These are phyloP conservation scores for Fusarium humuli DNA, from an alignment of 2,329 filamentous ascomycete genomes.

Conservation along the genomic window DNA sequence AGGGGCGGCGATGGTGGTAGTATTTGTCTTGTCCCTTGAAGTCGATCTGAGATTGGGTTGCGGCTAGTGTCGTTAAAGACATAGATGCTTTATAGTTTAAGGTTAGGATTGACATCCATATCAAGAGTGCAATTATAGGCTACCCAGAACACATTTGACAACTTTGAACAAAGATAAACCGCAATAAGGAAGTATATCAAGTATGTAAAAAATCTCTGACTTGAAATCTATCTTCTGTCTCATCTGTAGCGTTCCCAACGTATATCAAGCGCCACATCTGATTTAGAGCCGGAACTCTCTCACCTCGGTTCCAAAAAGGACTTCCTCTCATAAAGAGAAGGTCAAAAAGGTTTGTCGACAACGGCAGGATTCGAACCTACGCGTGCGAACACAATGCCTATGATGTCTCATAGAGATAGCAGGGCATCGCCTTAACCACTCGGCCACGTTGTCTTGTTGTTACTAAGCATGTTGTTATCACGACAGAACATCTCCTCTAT, in stretches of 20 bases:
- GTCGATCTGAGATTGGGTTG: not conserved
- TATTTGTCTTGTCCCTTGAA: not conserved
- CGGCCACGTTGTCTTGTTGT: constrained; percentile 19
- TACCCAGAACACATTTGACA: not conserved
- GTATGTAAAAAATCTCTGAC: not conserved
- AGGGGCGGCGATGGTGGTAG: not conserved
- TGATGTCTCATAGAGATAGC: constrained; percentile 18
- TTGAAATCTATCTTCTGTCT: not conserved
- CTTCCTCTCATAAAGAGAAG: not conserved
- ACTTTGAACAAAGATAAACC: too few relatives aligned
- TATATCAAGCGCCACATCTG: not conserved
- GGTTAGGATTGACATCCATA: not conserved
- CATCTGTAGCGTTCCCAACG: not conserved
- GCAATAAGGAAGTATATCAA: not conserved
- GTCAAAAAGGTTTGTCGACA: constrained; percentile 6
- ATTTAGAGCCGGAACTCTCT: not conserved
- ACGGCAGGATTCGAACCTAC: constrained; percentile 28
- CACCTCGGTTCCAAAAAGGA: not conserved
- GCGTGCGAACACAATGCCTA: constrained; percentile 24
- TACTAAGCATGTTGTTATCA: not conserved
- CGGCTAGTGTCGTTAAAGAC: not conserved
- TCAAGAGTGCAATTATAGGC: not conserved
- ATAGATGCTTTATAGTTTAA: not conserved
- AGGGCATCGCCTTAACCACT: constrained; percentile 33
- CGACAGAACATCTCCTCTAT: not conserved